These are phyloP conservation scores for Boletellus ananas DNA, from an alignment of 768 basidiomycete species.

Conservation along the genomic window DNA sequence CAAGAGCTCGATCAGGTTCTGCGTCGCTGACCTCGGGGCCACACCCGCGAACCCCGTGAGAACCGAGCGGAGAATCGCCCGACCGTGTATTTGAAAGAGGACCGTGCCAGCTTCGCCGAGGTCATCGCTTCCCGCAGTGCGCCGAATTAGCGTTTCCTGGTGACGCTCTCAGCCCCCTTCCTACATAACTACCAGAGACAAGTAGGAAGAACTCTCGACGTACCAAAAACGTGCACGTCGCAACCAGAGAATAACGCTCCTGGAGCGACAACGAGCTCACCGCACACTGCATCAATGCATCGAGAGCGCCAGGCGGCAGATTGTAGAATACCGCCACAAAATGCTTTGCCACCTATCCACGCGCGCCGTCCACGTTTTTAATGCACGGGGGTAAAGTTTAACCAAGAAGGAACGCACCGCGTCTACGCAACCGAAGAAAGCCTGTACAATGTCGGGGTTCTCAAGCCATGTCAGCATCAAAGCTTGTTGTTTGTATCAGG, in stretches of 20 bases:
- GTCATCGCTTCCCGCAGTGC: conserved; percentile 60
- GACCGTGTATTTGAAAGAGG: conserved; percentile 54
- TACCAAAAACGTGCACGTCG: conserved; percentile 81
- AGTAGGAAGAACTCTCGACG: conserved; percentile 23
- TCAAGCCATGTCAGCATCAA: conserved; percentile 29
- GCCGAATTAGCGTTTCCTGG: conserved; percentile 61
- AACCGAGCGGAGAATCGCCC: conserved; percentile 64
- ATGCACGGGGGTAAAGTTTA: background rate
- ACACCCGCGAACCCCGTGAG: conserved; percentile 79
- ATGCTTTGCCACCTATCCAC: conserved; percentile 45
- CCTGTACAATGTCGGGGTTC: conserved; percentile 92
- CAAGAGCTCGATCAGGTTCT: conserved; percentile 81
- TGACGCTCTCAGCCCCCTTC: background rate
- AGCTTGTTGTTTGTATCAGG: background rate
- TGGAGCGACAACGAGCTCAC: conserved; percentile 65
- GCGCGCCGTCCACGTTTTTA: background rate
- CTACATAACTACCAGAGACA: no score
- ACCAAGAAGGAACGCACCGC: conserved; percentile 42
- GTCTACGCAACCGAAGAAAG: conserved; percentile 82
- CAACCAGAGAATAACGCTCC: conserved; percentile 81
- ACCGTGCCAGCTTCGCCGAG: conserved; percentile 53
- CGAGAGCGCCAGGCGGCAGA: conserved; percentile 60
- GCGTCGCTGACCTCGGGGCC: conserved; percentile 77
- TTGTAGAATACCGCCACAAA: conserved; percentile 58
- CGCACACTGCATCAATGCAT: conserved; percentile 68